phyloP scores from a whole-genome alignment of 345 rosid species.

The Gossypium mustelinum region DNA sequence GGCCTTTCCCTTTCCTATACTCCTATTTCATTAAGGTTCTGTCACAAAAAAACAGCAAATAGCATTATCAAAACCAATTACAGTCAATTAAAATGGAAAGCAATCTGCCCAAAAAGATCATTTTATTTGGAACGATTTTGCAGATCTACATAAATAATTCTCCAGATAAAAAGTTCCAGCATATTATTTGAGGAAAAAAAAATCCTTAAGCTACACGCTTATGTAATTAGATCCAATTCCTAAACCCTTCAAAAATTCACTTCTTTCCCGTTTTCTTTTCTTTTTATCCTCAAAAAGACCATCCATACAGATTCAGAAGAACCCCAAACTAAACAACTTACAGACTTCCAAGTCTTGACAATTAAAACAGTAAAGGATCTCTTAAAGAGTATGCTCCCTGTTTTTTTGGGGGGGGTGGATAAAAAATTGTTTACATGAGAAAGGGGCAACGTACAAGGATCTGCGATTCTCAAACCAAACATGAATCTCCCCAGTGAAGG shows the following conservation, averaged over 20 bases:
- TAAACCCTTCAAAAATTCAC: too few species aligned
- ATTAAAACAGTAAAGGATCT: not conserved
- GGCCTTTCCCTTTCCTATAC: not conserved
- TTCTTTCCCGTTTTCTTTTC: too few species aligned
- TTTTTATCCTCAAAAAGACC: too few species aligned
- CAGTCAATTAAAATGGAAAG: not conserved
- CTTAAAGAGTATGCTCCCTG: not conserved
- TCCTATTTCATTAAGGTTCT: slow-evolving; percentile 6
- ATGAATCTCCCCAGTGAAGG: not conserved
- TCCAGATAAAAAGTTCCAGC: not conserved
- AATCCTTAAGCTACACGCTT: too few species aligned
- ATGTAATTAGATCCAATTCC: not conserved
- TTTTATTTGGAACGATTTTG: not conserved
- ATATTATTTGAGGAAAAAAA: not conserved
- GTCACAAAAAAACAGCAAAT: slow-evolving; percentile 12
- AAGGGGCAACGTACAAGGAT: not conserved
- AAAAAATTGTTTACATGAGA: not conserved
- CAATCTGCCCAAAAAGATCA: not conserved
- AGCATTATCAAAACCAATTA: not conserved
- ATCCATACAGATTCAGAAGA: not conserved
- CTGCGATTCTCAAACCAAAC: not conserved
- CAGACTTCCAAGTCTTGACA: not conserved
- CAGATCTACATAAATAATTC: not conserved
- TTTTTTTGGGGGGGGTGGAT: not conserved
- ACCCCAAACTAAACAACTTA: not conserved